A percentile compares a stretch with the other conserved stretches of the same genome.
Evolutionary conservation across 2,329 filamentous ascomycete species (phyloP).

Genomic region (Colletotrichum orchidophilum): DNA sequence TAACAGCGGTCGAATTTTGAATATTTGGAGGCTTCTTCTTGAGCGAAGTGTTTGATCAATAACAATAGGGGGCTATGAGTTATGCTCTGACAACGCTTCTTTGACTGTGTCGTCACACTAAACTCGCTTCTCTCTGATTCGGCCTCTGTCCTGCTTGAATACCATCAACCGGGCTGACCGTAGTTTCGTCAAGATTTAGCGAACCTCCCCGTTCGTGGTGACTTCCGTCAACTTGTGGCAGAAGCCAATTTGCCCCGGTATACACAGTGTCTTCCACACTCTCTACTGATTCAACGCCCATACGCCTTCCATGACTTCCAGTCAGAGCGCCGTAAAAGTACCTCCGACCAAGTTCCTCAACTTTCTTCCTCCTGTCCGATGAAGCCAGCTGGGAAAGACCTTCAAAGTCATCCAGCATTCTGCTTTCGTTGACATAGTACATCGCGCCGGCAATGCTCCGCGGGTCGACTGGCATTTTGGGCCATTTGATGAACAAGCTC

Average conservation of each 20-base stretch:
- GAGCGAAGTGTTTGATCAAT: neutral
- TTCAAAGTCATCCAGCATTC: constrained; percentile 32
- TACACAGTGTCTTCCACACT: constrained; percentile 25
- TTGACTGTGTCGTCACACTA: neutral
- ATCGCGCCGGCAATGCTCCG: constrained; percentile 56
- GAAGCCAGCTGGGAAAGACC: constrained; percentile 23
- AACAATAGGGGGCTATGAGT: neutral
- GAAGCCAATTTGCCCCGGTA: constrained; percentile 1
- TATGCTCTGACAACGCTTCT: neutral
- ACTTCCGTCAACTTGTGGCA: neutral
- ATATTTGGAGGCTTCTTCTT: neutral
- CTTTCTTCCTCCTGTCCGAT: constrained; percentile 9
- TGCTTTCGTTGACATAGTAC: constrained; percentile 48
- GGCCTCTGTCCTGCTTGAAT: neutral
- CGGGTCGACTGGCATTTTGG: constrained; percentile 56
- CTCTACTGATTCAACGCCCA: constrained; percentile 25
- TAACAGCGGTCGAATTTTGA: neutral
- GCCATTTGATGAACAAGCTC: constrained; percentile 54
- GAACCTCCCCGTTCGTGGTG: neutral
- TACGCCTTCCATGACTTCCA: neutral
- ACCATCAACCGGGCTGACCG: neutral
- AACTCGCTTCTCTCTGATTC: neutral
- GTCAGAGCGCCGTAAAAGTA: constrained; percentile 40
- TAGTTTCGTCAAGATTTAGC: neutral
- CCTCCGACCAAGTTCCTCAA: constrained; percentile 29